Conservation (phyloP, 306 rosid genomes). For the Lithocarpus polystachyus region DNA sequence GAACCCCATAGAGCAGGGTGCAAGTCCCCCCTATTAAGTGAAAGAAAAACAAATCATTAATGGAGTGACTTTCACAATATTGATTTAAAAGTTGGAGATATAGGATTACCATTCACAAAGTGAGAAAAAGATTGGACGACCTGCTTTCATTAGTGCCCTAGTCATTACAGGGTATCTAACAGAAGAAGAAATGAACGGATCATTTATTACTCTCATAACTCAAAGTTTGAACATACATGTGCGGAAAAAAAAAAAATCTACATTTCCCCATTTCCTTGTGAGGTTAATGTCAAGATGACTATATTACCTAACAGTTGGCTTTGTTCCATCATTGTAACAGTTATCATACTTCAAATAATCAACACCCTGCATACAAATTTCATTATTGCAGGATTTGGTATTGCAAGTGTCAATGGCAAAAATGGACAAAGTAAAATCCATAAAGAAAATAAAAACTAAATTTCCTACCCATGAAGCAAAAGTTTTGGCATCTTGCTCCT, state of each 20-base stretch:
- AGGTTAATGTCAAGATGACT: not conserved
- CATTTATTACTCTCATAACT: not conserved
- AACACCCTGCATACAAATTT: constrained; percentile 60
- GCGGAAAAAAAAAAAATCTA: not conserved
- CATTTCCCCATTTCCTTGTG: not conserved
- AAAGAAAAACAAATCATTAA: not conserved
- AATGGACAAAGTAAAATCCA: not conserved
- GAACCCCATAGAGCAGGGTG: constrained; percentile 94
- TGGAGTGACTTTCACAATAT: not conserved
- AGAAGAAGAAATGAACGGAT: not conserved
- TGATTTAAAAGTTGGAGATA: not conserved
- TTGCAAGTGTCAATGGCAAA: not conserved
- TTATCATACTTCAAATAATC: constrained; percentile 98
- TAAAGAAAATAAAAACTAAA: not conserved
- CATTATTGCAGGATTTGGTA: not conserved
- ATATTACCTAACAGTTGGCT: constrained; percentile 67
- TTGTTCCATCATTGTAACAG: constrained; percentile 64
- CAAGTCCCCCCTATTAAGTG: constrained; percentile 74
- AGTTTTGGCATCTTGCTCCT: constrained; percentile 84
- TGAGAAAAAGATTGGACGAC: constrained; percentile 84
- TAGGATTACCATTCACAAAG: constrained; percentile 83
- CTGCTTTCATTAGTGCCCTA: constrained; percentile 76
- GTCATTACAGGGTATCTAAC: constrained; percentile 87
- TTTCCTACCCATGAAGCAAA: constrained; percentile 87
- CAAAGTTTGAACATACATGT: not conserved